Percentiles rank a stretch among this genome's conserved stretches.
These are phyloP conservation scores for Xylaria sp. DNA, from an alignment of 2,329 filamentous ascomycete genomes.

Conservation along the genomic window DNA sequence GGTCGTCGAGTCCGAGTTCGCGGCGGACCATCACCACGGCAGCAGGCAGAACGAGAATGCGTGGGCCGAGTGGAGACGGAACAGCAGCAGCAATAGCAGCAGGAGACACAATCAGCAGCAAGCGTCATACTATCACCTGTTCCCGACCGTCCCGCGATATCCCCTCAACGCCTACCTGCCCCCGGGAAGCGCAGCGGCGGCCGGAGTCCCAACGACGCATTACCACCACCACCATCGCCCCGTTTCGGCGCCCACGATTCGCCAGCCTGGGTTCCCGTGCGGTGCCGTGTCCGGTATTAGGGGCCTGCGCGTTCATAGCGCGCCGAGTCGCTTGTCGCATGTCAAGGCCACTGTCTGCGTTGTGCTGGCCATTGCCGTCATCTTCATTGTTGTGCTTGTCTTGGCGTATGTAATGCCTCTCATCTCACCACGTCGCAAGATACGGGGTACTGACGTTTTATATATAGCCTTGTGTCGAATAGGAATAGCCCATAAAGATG, in stretches of 20 bases:
- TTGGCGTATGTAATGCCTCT: slow-evolving; percentile 6
- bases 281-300: not conserved
- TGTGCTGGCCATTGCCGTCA: slow-evolving; percentile 1
- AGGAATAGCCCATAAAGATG: not conserved
- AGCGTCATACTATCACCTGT: not conserved
- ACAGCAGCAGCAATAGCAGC: not conserved
- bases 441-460: not conserved
- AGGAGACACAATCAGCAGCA: not conserved
- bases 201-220: not conserved
- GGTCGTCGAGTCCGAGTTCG: not conserved
- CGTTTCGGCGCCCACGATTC: slow-evolving; percentile 2
- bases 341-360: slow-evolving; percentile 23
- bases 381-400: slow-evolving; percentile 25
- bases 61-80: not conserved
- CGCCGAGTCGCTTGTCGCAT: not conserved
- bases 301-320: not conserved
- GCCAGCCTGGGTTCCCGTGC: not conserved
- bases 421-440: not conserved
- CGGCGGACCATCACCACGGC: not conserved
- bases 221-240: not conserved
- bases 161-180: slow-evolving; percentile 2
- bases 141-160: not conserved
- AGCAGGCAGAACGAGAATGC: not conserved
- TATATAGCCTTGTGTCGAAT: slow-evolving; percentile 17
- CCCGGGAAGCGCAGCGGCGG: too few species aligned